These are phyloP conservation scores for Trypanosoma cruzi DNA, from an alignment of 208 protist genomes.

Conservation along the genomic window DNA sequence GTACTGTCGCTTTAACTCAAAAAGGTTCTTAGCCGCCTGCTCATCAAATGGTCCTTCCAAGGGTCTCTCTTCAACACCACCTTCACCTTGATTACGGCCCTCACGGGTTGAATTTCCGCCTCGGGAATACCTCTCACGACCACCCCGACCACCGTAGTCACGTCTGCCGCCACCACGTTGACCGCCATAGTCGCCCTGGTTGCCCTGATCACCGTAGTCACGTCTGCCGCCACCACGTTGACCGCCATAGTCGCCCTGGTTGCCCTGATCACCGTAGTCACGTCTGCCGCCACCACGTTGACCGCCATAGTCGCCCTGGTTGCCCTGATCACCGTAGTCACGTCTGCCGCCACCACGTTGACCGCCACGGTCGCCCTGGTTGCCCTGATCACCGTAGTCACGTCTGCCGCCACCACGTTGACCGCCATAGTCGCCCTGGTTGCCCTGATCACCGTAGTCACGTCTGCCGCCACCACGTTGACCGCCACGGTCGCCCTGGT, in stretches of 20 bases:
- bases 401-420: neutral
- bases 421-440: neutral
- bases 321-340: constrained; percentile 8
- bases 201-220: constrained; percentile 26
- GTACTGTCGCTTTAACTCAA: constrained; percentile 66
- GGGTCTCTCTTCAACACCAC: neutral
- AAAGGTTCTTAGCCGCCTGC: constrained; percentile 51
- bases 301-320: neutral
- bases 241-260: constrained; percentile 20
- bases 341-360: constrained; percentile 5
- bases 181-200: constrained; percentile 16
- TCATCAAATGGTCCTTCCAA: constrained; percentile 34
- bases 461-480: constrained; percentile 17
- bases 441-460: constrained; percentile 1
- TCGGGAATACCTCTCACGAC: neutral
- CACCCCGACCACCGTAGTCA: constrained; percentile 6
- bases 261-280: constrained; percentile 25
- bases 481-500: constrained; percentile 17
- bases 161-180: constrained; percentile 21
- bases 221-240: constrained; percentile 18
- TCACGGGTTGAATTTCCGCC: neutral
- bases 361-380: constrained; percentile 3
- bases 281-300: constrained; percentile 17
- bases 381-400: neutral
- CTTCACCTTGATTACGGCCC: constrained; percentile 3